These are phyloP conservation scores for Penicillium palitans DNA, from an alignment of 2,329 filamentous ascomycete genomes.

Conservation along the genomic window DNA sequence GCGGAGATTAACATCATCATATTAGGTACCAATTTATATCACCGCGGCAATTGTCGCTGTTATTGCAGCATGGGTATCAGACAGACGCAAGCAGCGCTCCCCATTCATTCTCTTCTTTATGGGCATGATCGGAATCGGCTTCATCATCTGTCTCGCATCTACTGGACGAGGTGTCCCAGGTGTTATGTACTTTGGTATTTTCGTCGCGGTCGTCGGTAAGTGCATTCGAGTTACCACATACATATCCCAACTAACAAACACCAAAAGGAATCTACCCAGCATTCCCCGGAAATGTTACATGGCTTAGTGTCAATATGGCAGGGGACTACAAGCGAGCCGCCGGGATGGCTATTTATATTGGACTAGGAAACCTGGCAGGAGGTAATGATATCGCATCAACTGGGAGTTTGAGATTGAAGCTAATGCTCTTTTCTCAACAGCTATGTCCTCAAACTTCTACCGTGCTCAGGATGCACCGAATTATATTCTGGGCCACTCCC, in stretches of 20 bases:
- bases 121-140: slow-evolving; percentile 57
- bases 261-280: slow-evolving; percentile 46
- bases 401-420: not conserved
- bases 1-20: not conserved
- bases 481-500: slow-evolving; percentile 53
- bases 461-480: slow-evolving; percentile 51
- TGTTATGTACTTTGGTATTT: slow-evolving; percentile 51
- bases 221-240: not conserved
- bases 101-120: slow-evolving; percentile 59
- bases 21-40: slow-evolving; percentile 42
- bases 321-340: slow-evolving; percentile 58
- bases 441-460: slow-evolving; percentile 73
- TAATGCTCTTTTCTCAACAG: slow-evolving; percentile 32
- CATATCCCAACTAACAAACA: not conserved
- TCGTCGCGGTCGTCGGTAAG: slow-evolving; percentile 48
- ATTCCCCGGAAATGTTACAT: slow-evolving; percentile 53
- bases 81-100: slow-evolving; percentile 53
- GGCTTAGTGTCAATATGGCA: slow-evolving; percentile 60
- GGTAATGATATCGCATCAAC: slow-evolving; percentile 23
- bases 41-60: slow-evolving; percentile 42
- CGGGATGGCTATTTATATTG: slow-evolving; percentile 66
- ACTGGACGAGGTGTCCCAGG: slow-evolving; percentile 39
- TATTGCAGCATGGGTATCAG: slow-evolving; percentile 57
- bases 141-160: slow-evolving; percentile 51
- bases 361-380: slow-evolving; percentile 55